phyloP scores from a whole-genome alignment of 495 filamentous ascomycete species.

The Aspergillus carlsbadensis region DNA sequence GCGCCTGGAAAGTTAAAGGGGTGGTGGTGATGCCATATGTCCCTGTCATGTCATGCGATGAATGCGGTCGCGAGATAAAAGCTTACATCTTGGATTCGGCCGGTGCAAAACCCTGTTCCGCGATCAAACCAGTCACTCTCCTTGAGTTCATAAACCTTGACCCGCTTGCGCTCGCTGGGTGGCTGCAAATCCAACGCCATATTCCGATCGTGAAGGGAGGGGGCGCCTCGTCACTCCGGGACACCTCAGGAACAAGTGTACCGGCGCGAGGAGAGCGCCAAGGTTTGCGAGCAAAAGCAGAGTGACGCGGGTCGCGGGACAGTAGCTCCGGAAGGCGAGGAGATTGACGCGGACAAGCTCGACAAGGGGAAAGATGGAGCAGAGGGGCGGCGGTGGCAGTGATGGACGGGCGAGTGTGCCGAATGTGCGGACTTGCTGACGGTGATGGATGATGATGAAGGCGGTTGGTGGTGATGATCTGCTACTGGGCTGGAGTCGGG shows the following conservation, averaged over 20 bases:
- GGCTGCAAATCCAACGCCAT: constrained; percentile 90
- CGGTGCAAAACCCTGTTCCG: constrained; percentile 93
- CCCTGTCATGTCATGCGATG: constrained; percentile 13
- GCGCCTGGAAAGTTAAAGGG: constrained; percentile 12
- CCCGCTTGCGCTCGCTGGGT: constrained; percentile 86
- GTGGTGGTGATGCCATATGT: constrained; percentile 12
- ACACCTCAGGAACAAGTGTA: constrained; percentile 40
- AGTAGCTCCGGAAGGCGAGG: constrained; percentile 2
- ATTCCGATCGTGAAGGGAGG: constrained; percentile 36
- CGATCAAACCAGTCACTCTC: constrained; percentile 99
- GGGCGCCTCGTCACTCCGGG: constrained; percentile 44
- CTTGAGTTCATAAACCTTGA: constrained; percentile 97
- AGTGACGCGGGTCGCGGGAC: constrained; percentile 9
- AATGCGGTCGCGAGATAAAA: background rate
- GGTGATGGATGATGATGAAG: constrained; percentile 19
- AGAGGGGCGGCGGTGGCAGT: constrained; percentile 3
- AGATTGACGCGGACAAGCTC: constrained; percentile 4
- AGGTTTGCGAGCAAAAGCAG: constrained; percentile 18
- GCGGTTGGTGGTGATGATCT: constrained; percentile 21
- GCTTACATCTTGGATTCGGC: constrained; percentile 74
- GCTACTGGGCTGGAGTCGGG: constrained; percentile 23
- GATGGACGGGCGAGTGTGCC: constrained; percentile 2
- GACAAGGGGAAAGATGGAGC: background rate
- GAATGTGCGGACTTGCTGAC: constrained; percentile 9
- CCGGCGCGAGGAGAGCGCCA: constrained; percentile 38